Percentiles rank a stretch among this genome's conserved stretches.
phyloP scores from a whole-genome alignment of 805 yeast species.

The Sugiyamaella floridensis region DNA sequence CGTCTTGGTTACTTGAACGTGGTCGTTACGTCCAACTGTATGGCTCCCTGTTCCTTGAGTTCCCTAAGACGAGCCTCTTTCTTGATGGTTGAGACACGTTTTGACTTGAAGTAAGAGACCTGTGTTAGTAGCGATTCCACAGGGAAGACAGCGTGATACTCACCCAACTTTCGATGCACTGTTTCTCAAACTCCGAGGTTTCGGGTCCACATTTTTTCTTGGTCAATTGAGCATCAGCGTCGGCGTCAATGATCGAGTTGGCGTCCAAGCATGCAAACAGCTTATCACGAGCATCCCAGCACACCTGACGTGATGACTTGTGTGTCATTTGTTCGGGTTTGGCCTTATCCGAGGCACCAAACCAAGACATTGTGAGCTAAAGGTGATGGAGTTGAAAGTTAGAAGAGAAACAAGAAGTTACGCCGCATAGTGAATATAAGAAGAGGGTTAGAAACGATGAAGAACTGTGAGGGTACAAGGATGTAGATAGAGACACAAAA shows the following conservation, averaged over 20 bases:
- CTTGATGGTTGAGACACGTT: conserved; percentile 68
- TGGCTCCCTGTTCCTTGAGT: conserved; percentile 63
- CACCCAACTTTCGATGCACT: conserved; percentile 82
- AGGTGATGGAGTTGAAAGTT: conserved; percentile 1
- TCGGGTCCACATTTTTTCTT: conserved; percentile 50
- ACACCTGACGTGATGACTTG: conserved; percentile 60
- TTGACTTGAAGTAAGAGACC: conserved; percentile 77
- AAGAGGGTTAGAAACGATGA: no score
- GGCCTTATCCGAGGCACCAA: conserved; percentile 27
- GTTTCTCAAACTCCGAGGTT: conserved; percentile 54
- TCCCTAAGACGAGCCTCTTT: conserved; percentile 61
- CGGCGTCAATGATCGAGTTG: conserved; percentile 61
- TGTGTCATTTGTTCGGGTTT: conserved; percentile 38
- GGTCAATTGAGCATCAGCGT: conserved; percentile 39
- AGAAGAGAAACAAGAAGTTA: not conserved
- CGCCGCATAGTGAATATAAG: not conserved
- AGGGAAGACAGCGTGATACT: not conserved
- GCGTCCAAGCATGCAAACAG: conserved; percentile 70
- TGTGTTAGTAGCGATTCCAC: conserved; percentile 1
- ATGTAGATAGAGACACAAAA: no score
- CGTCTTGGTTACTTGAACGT: conserved; percentile 12
- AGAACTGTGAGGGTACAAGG: no score
- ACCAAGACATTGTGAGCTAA: conserved; percentile 49
- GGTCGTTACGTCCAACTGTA: conserved; percentile 14
- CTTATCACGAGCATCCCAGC: conserved; percentile 86